Evolutionary conservation across 495 filamentous ascomycete species (phyloP).

Genomic region (Xanthoparmelia taractica): DNA sequence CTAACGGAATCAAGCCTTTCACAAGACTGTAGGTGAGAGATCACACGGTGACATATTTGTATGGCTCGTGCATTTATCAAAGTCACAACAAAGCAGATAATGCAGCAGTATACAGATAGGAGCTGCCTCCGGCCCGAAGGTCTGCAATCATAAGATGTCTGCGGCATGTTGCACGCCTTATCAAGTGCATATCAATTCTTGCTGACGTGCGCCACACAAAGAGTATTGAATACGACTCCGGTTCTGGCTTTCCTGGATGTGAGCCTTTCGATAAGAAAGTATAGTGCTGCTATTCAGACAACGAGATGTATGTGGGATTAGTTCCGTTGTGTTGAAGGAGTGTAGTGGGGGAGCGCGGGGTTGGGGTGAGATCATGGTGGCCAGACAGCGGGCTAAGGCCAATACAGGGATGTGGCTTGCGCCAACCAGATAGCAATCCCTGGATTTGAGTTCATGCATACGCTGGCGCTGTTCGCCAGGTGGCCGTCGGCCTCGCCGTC

Average conservation of each 20-base stretch:
- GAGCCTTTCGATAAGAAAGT: background rate
- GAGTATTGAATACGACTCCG: background rate
- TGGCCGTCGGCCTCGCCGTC: slow-evolving; percentile 24
- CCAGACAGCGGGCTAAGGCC: background rate
- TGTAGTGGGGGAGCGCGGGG: background rate
- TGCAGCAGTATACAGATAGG: background rate
- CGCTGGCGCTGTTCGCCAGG: background rate
- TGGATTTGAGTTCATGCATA: background rate
- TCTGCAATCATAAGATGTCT: background rate
- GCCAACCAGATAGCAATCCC: background rate
- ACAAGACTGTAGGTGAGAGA: background rate
- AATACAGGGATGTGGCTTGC: background rate
- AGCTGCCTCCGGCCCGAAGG: slow-evolving; percentile 1
- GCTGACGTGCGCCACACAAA: background rate
- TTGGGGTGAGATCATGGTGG: slow-evolving; percentile 1
- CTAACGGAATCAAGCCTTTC: background rate
- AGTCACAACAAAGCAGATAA: slow-evolving; percentile 1
- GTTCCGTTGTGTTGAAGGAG: background rate
- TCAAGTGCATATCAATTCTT: background rate
- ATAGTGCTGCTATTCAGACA: background rate
- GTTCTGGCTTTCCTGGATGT: background rate
- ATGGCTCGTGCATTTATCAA: background rate
- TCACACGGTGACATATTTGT: slow-evolving; percentile 7
- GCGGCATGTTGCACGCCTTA: background rate
- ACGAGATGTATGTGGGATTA: background rate